Evolutionary conservation across 2,329 filamentous ascomycete genomes (phyloP), one percentile per base, ranked within the genome.

Genomic region (Aotearoamyces nothofagi): DNA sequence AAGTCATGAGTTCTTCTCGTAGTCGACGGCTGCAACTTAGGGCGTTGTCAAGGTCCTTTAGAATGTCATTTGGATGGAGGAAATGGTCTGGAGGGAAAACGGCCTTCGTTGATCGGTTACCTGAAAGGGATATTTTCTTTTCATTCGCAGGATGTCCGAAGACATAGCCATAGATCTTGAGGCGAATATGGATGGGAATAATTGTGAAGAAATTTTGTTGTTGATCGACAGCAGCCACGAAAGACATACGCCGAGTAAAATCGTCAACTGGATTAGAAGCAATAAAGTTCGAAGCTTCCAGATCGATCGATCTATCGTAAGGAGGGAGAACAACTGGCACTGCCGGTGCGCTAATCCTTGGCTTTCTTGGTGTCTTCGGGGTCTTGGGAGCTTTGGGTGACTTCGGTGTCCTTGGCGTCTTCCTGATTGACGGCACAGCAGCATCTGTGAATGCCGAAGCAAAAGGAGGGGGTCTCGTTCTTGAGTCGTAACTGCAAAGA

Each of bases 1-100:
- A 49, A n/a, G 33, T 37, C 39, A 50, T 30, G 14, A 47, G 12
- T n/a, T 49, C 47, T 10, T 38, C 12, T 2, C 47, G 39, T 17
- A 49, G 29, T 1, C 26, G 24, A 8, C 17, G 26, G 14, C 33
- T 46, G 9, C 39, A 28, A 6, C 26, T 27, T 3, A 49, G 13
- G 3, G 28, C 42, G 5, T 43, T 45, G 9, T 15, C 25, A 9
- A 48, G 38, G 11, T 29, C 17, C 9, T 39, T 33, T 3, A 50
- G 34, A 15, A 50, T 24, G 30, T 40, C 37, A 37, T 38, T 44
- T 12, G 42, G 38, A 3, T 30, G 35, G 3, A 39, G 38, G 29
- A 49, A 46, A 17, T 44, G 38, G 3, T 32, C 33, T n/a, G 33
- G 13, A 5, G 30, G 26, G 26, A 40, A 49, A 6, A 41, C 38